Evolutionary conservation across 108 stramenopile genomes (phyloP).

Genomic region (Skeletonema costatum): DNA sequence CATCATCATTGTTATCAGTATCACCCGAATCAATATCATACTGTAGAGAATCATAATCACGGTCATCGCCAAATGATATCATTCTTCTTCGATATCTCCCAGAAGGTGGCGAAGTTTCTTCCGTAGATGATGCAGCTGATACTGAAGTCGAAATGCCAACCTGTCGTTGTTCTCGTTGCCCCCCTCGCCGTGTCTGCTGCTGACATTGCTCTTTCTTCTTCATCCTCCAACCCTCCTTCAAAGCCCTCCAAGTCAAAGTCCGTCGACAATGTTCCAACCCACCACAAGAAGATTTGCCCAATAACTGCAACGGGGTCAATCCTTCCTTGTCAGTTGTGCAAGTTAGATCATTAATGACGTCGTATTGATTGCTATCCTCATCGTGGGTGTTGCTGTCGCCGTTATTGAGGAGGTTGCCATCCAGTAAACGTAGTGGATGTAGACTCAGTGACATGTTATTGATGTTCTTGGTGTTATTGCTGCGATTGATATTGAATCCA

Average conservation of each 20-base stretch:
- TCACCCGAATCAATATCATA: slow-evolving; percentile 13
- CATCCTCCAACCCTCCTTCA: slow-evolving; percentile 19
- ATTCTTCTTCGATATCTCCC: slow-evolving; percentile 5
- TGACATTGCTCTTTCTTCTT: background rate
- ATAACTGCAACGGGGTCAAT: slow-evolving; percentile 62
- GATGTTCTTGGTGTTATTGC: too few species aligned
- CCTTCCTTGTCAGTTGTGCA: slow-evolving; percentile 56
- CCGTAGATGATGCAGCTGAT: background rate
- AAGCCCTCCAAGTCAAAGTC: slow-evolving; percentile 21
- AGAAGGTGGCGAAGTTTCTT: background rate
- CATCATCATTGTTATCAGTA: background rate
- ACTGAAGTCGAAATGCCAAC: background rate
- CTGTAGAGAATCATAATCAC: slow-evolving; percentile 29
- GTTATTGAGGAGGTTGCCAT: background rate
- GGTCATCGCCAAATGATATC: slow-evolving; percentile 43
- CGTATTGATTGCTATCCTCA: background rate
- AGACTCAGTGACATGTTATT: background rate
- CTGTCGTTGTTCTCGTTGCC: background rate
- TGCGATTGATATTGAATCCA: background rate
- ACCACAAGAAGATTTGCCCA: slow-evolving; percentile 49
- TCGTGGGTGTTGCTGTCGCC: background rate
- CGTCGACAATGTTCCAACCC: slow-evolving; percentile 59
- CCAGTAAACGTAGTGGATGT: background rate
- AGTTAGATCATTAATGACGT: slow-evolving; percentile 30
- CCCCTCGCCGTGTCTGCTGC: too few species aligned